Conservation (phyloP, 2,329 filamentous ascomycete species). For the Fusarium acutatum region DNA sequence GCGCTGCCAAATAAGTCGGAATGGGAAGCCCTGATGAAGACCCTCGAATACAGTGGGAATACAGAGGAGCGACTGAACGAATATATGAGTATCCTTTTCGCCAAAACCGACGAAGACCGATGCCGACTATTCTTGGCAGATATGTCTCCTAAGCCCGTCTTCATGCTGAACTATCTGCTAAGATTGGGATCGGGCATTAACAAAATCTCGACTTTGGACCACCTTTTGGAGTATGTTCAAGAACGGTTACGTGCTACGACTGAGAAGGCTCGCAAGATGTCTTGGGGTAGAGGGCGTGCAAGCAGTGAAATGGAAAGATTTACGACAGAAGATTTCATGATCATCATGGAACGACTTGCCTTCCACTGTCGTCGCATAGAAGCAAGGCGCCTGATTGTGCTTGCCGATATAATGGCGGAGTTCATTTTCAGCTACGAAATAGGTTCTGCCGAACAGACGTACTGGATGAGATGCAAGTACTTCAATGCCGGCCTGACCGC, state of each 20-base stretch:
- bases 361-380: slow-evolving; percentile 46
- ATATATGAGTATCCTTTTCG: slow-evolving; percentile 44
- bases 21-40: slow-evolving; percentile 35
- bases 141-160: slow-evolving; percentile 37
- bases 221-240: slow-evolving; percentile 41
- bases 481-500: slow-evolving; percentile 44
- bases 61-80: slow-evolving; percentile 32
- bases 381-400: slow-evolving; percentile 44
- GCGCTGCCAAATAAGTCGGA: slow-evolving; percentile 38
- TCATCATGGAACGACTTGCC: slow-evolving; percentile 40
- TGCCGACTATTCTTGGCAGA: slow-evolving; percentile 45
- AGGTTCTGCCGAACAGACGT: slow-evolving; percentile 30
- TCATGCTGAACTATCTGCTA: slow-evolving; percentile 45
- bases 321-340: slow-evolving; percentile 35
- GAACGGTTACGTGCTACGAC: slow-evolving; percentile 23
- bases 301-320: slow-evolving; percentile 25
- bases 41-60: slow-evolving; percentile 33
- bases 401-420: slow-evolving; percentile 41
- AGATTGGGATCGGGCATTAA: slow-evolving; percentile 39
- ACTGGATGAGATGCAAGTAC: slow-evolving; percentile 42
- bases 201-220: slow-evolving; percentile 35
- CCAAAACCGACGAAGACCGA: slow-evolving; percentile 43
- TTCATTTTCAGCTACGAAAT: slow-evolving; percentile 39
- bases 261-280: background rate
- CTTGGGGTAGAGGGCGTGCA: background rate